phyloP scores from a whole-genome alignment of 257 asterid species.

The Solanum corneliomulleri region DNA sequence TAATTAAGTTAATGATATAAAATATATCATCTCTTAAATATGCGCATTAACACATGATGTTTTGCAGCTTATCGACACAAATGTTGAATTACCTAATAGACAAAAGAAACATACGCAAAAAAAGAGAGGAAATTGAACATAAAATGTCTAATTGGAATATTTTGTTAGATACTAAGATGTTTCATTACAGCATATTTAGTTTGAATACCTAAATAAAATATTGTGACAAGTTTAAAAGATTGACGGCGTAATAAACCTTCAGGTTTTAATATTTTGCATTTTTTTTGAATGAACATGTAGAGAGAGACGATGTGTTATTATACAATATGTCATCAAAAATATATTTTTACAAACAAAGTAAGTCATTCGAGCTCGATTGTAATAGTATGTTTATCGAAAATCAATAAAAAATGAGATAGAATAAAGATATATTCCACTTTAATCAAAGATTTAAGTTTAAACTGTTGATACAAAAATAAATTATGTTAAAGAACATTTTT shows the following conservation, averaged over 20 bases:
- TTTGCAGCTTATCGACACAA: not conserved
- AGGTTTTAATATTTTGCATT: too few relatives aligned
- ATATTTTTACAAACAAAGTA: too few relatives aligned
- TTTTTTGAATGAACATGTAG: not conserved
- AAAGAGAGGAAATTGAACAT: not conserved
- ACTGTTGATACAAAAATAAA: too few relatives aligned
- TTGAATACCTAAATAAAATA: not conserved
- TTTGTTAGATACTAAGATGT: not conserved
- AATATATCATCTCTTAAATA: not conserved
- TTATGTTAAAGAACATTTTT: too few relatives aligned
- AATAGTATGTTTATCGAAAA: too few relatives aligned
- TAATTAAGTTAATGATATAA: not conserved
- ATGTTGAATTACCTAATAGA: not conserved
- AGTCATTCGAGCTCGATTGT: not conserved
- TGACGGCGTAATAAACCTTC: too few relatives aligned
- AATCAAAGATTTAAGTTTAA: not conserved
- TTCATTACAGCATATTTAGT: not conserved
- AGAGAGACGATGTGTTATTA: not conserved
- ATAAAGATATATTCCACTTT: too few relatives aligned
- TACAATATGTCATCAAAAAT: not conserved
- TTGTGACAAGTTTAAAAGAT: too few relatives aligned
- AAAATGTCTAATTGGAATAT: not conserved
- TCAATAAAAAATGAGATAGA: not conserved
- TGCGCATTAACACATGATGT: not conserved
- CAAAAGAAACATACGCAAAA: too few relatives aligned